Conservation (phyloP, 1,284 basidiomycete species). For the Heterobasidion annosum region DNA sequence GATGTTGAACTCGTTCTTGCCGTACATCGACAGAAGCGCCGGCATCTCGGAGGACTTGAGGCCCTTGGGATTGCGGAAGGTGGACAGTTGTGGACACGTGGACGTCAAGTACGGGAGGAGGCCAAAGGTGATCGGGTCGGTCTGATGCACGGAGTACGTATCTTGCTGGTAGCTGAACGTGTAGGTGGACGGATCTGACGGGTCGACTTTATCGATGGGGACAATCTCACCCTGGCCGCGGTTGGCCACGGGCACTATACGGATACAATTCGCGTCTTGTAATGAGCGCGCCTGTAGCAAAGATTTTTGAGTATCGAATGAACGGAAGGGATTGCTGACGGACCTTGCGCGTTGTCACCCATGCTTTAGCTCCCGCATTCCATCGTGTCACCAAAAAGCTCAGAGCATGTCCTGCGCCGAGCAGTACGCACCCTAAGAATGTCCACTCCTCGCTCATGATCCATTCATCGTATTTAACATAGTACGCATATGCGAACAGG, state of each 20-base stretch:
- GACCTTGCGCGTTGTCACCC: constrained; percentile 69
- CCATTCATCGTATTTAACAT: constrained; percentile 85
- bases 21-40: constrained; percentile 58
- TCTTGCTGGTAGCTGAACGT: constrained; percentile 96
- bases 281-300: constrained; percentile 50
- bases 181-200: constrained; percentile 51
- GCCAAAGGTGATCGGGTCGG: constrained; percentile 60
- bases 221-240: constrained; percentile 92
- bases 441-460: constrained; percentile 93
- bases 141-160: constrained; percentile 73
- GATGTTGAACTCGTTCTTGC: constrained; percentile 91
- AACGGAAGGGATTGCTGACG: constrained; percentile 1
- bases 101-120: constrained; percentile 89
- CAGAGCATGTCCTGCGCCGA: constrained; percentile 85
- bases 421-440: constrained; percentile 82
- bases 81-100: constrained; percentile 57
- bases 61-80: constrained; percentile 52
- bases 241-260: constrained; percentile 80
- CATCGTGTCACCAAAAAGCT: constrained; percentile 91
- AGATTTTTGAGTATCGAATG: constrained; percentile 3
- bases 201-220: constrained; percentile 55
- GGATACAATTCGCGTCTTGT: constrained; percentile 72
- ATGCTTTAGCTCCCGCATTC: constrained; percentile 76
- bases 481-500: constrained; percentile 87
- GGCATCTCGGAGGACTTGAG: constrained; percentile 33